Percentiles rank a stretch among this genome's conserved stretches.
Evolutionary conservation across 2,329 filamentous ascomycete species (phyloP).

Genomic region (Byssochlamys sp.): DNA sequence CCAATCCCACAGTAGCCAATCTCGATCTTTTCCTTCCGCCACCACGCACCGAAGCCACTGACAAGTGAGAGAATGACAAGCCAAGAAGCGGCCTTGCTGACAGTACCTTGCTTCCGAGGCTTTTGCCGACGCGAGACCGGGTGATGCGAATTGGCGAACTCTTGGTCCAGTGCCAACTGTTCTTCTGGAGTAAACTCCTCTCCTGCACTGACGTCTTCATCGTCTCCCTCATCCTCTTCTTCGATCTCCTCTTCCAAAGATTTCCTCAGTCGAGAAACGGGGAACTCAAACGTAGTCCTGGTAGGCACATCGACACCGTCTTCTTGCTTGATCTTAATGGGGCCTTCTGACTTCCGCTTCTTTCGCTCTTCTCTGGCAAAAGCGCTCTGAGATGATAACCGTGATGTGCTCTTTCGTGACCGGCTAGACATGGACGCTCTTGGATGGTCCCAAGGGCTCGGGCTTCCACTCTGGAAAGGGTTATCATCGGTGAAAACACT

Average conservation of each 20-base stretch:
- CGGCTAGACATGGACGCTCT: constrained; percentile 29
- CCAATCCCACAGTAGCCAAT: constrained; percentile 91
- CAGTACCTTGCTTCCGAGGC: constrained; percentile 32
- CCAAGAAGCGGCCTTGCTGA: constrained; percentile 55
- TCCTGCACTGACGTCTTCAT: constrained; percentile 46
- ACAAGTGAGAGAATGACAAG: constrained; percentile 62
- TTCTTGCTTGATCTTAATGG: constrained; percentile 37
- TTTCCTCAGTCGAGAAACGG: constrained; percentile 35
- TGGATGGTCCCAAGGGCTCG: constrained; percentile 43
- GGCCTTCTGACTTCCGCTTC: constrained; percentile 23
- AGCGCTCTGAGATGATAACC: constrained; percentile 28
- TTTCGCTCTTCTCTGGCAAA: constrained; percentile 16
- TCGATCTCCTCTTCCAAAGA: constrained; percentile 30
- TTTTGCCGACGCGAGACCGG: constrained; percentile 13
- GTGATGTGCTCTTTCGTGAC: constrained; percentile 44
- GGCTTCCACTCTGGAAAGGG: constrained; percentile 80
- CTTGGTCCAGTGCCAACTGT: constrained; percentile 66
- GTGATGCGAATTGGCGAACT: constrained; percentile 46
- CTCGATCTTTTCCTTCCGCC: constrained; percentile 87
- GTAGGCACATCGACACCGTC: constrained; percentile 46
- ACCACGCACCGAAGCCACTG: constrained; percentile 68
- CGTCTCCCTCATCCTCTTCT: constrained; percentile 1
- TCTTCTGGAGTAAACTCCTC: constrained; percentile 94
- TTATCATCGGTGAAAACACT: constrained; percentile 81
- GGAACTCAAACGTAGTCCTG: constrained; percentile 51